Base-by-base conservation (phyloP, 2,329 filamentous ascomycete species). In the Ilyonectria sp. region DNA sequence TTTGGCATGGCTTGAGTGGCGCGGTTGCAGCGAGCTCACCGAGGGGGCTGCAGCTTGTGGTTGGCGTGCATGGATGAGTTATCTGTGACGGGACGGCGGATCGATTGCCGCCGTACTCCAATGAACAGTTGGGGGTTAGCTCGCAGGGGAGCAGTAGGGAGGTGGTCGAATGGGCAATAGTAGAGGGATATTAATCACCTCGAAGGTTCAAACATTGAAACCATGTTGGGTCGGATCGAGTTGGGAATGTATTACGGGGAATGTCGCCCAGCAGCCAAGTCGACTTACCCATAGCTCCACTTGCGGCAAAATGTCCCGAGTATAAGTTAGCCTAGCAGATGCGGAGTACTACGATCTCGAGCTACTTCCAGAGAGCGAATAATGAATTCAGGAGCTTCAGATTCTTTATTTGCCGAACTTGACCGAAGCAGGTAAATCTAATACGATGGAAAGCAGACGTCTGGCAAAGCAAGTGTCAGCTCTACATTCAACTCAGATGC, bases 1-100 rank as follows among this genome's bases (percentile, higher is more conserved):
- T 29, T 50, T 53, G 55, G 35, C 55, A 46, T 29, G 47, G 55
- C 31, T 58, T 74, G 72, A 74, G 67, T 74, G 72, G 72, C 60
- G 72, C 72, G 72, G 71, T 58, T 73, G 62, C 65, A 72, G 21
- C 35, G 26, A 26, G 15, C 40, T 43, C 40, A n/a, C 15, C 40
- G 40, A n/a, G 8, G 40, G 15, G 40, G 15, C 50, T 54, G 55
- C 55, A 56, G 55, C 58, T 29, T 61, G 23, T 53, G 52, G 29
- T 29, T 47, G 33, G 49, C 46, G 40, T 29, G 15, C 47, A 50
- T 26, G 47, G 47, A 50, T 26, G 23, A 29, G 17, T 23, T 17
- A 46, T 46, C 43, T 46, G 11, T 10, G 43, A 46, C 43, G 43
- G 43, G 19, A 46, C 19, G 19, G 43, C 43, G 43, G 43, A 21